Evolutionary conservation across 2,329 filamentous ascomycete genomes (phyloP), one percentile per base, ranked within the genome.

Genomic region (Plectosphaerella sp.): DNA sequence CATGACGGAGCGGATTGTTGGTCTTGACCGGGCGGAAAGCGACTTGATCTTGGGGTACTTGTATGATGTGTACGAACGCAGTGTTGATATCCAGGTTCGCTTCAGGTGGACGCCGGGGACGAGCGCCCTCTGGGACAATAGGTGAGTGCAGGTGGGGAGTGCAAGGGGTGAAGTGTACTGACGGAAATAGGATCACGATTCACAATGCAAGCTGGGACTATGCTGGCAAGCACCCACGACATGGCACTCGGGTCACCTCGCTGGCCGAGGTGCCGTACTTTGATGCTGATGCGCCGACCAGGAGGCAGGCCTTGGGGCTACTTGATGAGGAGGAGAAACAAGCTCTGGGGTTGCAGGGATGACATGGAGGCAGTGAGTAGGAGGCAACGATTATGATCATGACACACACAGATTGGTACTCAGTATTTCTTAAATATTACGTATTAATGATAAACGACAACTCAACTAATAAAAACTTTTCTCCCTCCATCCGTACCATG

Each of bases 201-300:
- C 86, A 90, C 59, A 89, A 88, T 56, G 86, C 86, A 0, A 85
- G 80, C 59, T 90, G 85, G 84, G 86, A 90, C 58, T 89, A 89
- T 61, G 84, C 80, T 35, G 84, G 84, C 2, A 75, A 71, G 18
- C 74, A 88, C 62, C 83, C 86, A 0, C 74, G 87, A 39, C 87
- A 91, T 63, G 87, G 87, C 3, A 90, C 86, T 0, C 74, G 88
- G 25, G 86, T 91, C 4, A 90, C 86, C 0, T 74, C 83, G 8
- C 67, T 91, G 49, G 87, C 84, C 0, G 88, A 91, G 70, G 84
- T 84, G 72, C 87, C 87, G 0, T 85, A 77, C 60, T 90, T 87
- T 59, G 78, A 87, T 50, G 68, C 78, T 0, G 70, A 76, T 10
- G 86, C 86, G 1, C 86, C 85, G 0, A 87, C 84, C 0, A 77